Conservation (phyloP, 1,284 basidiomycete genomes). For the Cystobasidium sp. region DNA sequence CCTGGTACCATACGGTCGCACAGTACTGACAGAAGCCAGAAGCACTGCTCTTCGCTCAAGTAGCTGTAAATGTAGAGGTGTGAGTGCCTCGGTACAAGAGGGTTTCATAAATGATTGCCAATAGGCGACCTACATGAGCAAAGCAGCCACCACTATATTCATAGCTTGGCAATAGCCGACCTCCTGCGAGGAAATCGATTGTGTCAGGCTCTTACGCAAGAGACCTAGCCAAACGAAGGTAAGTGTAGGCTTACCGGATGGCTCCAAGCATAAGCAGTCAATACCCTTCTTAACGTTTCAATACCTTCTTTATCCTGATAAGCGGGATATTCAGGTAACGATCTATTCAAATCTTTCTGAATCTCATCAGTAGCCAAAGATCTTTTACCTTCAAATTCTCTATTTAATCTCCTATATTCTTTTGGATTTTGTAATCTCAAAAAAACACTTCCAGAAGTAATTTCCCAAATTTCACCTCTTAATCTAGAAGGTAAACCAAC, state of each 20-base stretch:
- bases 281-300: slow-evolving; percentile 78
- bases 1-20: slow-evolving; percentile 94
- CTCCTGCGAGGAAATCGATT: slow-evolving; percentile 48
- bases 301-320: slow-evolving; percentile 90
- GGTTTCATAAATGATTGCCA: not conserved
- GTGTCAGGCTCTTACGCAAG: not conserved
- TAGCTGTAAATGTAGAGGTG: slow-evolving; percentile 66
- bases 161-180: slow-evolving; percentile 61
- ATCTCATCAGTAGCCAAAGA: slow-evolving; percentile 97
- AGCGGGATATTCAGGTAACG: slow-evolving; percentile 87
- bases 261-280: slow-evolving; percentile 96
- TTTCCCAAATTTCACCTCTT: slow-evolving; percentile 98
- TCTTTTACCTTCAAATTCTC: slow-evolving; percentile 76
- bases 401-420: slow-evolving; percentile 77
- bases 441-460: slow-evolving; percentile 87
- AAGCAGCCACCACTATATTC: slow-evolving; percentile 66
- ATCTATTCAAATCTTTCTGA: slow-evolving; percentile 94
- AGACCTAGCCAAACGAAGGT: slow-evolving; percentile 44
- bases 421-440: slow-evolving; percentile 86
- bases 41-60: slow-evolving; percentile 98
- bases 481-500: slow-evolving; percentile 94
- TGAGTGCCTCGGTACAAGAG: slow-evolving; percentile 25
- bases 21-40: slow-evolving; percentile 94
- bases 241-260: slow-evolving; percentile 72
- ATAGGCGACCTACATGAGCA: slow-evolving; percentile 71